Evolutionary conservation across 1,139 yeast species (phyloP).

Genomic region (Taphrina deformans): DNA sequence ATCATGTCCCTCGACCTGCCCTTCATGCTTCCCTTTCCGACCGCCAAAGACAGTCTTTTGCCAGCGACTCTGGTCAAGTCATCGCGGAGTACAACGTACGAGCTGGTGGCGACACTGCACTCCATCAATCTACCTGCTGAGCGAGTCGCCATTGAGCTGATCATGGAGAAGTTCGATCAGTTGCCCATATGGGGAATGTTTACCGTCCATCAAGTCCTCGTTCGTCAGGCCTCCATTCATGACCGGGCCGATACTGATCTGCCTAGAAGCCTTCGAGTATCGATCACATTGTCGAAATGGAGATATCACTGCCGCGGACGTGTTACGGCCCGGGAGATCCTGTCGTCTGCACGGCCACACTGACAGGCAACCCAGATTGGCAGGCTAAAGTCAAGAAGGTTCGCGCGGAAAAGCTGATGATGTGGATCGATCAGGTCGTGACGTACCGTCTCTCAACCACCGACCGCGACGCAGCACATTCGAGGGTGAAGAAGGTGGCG

Average conservation of each 20-base stretch:
- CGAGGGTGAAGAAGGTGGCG: conserved; percentile 10
- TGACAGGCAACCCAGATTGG: conserved; percentile 34
- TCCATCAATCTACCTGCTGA: conserved; percentile 1
- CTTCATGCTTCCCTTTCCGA: conserved; percentile 25
- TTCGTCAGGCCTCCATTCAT: not conserved
- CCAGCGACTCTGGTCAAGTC: conserved; percentile 24
- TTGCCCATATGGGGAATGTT: conserved; percentile 33
- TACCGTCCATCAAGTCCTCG: conserved; percentile 8
- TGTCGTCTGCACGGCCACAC: conserved; percentile 27
- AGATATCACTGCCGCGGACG: conserved; percentile 28
- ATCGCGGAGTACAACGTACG: conserved; percentile 28
- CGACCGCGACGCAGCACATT: not conserved
- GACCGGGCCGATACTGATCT: not conserved
- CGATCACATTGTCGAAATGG: conserved; percentile 33
- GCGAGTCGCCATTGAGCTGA: conserved; percentile 26
- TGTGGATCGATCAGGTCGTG: conserved; percentile 25
- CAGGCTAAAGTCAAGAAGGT: conserved; percentile 28
- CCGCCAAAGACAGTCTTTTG: not conserved
- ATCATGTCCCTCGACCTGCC: conserved; percentile 27
- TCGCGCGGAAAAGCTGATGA: conserved; percentile 10
- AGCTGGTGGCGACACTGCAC: conserved; percentile 33
- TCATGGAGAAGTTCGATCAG: conserved; percentile 28
- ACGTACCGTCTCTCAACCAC: not conserved
- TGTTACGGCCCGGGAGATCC: conserved; percentile 34
- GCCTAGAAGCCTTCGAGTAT: conserved; percentile 11